These are phyloP conservation scores for Gymnopus androsaceus DNA, from an alignment of 1,284 basidiomycete genomes.

Conservation along the genomic window DNA sequence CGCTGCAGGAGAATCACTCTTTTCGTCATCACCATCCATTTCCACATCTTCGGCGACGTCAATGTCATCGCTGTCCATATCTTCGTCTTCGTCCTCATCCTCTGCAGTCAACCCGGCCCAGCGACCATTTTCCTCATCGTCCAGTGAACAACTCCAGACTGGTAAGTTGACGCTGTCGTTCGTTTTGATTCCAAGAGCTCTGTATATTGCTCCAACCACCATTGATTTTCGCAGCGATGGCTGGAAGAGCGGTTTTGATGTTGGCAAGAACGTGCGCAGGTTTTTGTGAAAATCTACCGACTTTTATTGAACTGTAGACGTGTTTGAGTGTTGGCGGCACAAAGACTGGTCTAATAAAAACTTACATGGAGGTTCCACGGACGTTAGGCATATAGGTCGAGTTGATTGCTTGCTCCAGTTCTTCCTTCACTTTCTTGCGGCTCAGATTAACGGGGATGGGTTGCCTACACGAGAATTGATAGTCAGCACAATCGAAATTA, in stretches of 20 bases:
- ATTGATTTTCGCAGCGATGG: conserved; percentile 69
- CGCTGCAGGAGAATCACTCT: background rate
- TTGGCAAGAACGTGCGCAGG: conserved; percentile 79
- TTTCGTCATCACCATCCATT: conserved; percentile 25
- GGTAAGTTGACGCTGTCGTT: conserved; percentile 84
- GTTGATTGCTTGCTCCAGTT: conserved; percentile 87
- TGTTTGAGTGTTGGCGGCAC: background rate
- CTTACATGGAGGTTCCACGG: conserved; percentile 85
- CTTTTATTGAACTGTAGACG: conserved; percentile 74
- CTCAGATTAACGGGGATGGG: conserved; percentile 90
- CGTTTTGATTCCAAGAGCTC: conserved; percentile 89
- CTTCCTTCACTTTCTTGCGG: conserved; percentile 85
- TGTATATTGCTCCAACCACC: conserved; percentile 91
- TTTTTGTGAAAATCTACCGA: conserved; percentile 77
- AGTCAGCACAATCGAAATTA: background rate
- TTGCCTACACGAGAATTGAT: conserved; percentile 57
- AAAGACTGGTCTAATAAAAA: background rate
- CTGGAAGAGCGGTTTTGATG: conserved; percentile 77
- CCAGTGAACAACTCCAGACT: conserved; percentile 83
- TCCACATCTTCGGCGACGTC: conserved; percentile 33
- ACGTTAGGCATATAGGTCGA: conserved; percentile 95
- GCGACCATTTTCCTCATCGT: conserved; percentile 58
- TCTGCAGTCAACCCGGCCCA: conserved; percentile 58
- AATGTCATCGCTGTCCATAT: conserved; percentile 35
- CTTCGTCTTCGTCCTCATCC: conserved; percentile 30